Evolutionary conservation across 352 stramenopile genomes (phyloP).

Genomic region (Phytophthora quininea): DNA sequence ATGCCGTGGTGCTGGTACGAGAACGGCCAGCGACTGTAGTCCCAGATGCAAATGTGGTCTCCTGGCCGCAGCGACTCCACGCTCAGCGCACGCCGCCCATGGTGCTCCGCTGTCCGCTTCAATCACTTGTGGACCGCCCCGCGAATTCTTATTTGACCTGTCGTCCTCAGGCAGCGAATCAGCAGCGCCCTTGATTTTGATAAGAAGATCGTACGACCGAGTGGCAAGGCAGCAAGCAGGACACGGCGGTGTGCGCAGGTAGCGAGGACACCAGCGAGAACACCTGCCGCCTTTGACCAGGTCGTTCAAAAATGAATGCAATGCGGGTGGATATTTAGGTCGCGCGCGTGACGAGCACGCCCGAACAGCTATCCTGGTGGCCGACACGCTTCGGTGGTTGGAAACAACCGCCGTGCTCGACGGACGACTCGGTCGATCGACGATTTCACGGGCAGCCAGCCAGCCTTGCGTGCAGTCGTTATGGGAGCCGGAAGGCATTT

Average conservation of each 20-base stretch:
- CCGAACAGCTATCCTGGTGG: background rate
- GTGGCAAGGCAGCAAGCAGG: too few relatives aligned
- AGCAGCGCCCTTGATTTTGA: constrained; percentile 37
- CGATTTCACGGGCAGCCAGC: background rate
- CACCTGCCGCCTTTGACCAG: background rate
- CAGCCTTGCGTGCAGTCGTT: constrained; percentile 4
- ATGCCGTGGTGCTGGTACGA: constrained; percentile 83
- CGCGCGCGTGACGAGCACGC: constrained; percentile 1
- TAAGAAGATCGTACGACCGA: constrained; percentile 20
- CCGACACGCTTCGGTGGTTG: too few relatives aligned
- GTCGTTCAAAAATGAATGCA: constrained; percentile 25
- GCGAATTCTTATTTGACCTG: constrained; percentile 15
- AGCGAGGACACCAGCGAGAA: too few relatives aligned
- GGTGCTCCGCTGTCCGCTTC: constrained; percentile 2
- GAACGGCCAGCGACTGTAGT: constrained; percentile 77
- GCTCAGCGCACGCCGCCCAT: constrained; percentile 62
- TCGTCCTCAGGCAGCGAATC: constrained; percentile 22
- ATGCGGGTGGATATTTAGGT: constrained; percentile 16
- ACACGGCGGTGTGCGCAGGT: too few relatives aligned
- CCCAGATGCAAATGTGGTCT: constrained; percentile 81
- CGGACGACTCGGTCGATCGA: background rate
- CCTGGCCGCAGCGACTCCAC: constrained; percentile 63
- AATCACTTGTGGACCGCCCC: constrained; percentile 1
- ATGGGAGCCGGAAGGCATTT: background rate
- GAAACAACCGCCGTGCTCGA: background rate